Evolutionary conservation across 805 yeast species (phyloP).

Genomic region (Ogataea pini): DNA sequence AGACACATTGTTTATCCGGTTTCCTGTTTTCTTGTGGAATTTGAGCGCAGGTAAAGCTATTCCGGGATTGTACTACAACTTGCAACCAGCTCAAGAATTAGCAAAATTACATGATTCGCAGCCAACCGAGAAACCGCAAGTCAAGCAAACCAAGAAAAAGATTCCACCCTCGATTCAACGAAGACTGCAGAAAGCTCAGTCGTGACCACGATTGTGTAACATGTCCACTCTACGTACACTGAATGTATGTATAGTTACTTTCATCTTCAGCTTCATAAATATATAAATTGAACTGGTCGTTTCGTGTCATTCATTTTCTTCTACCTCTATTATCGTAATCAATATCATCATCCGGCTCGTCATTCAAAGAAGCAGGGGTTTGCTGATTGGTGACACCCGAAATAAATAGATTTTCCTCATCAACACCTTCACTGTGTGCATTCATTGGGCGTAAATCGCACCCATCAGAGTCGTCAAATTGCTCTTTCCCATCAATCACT

Average conservation of each 20-base stretch:
- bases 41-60: neutral
- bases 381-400: neutral
- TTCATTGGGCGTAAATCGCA: slow-evolving; percentile 41
- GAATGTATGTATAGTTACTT: neutral
- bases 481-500: slow-evolving; percentile 27
- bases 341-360: slow-evolving; percentile 1
- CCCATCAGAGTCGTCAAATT: slow-evolving; percentile 23
- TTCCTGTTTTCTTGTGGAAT: slow-evolving; percentile 49
- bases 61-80: neutral
- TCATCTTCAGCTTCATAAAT: neutral
- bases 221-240: neutral
- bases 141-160: neutral
- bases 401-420: slow-evolving; percentile 3
- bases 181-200: neutral
- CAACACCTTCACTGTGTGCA: slow-evolving; percentile 17
- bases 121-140: neutral
- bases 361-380: neutral
- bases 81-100: neutral
- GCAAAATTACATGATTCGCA: neutral
- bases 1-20: slow-evolving; percentile 47
- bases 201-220: neutral
- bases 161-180: neutral
- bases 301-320: slow-evolving; percentile 12
- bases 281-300: neutral
- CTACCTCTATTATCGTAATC: slow-evolving; percentile 19